Conservation (phyloP, 2,329 filamentous ascomycete species). For the Aureobasidium sp. region DNA sequence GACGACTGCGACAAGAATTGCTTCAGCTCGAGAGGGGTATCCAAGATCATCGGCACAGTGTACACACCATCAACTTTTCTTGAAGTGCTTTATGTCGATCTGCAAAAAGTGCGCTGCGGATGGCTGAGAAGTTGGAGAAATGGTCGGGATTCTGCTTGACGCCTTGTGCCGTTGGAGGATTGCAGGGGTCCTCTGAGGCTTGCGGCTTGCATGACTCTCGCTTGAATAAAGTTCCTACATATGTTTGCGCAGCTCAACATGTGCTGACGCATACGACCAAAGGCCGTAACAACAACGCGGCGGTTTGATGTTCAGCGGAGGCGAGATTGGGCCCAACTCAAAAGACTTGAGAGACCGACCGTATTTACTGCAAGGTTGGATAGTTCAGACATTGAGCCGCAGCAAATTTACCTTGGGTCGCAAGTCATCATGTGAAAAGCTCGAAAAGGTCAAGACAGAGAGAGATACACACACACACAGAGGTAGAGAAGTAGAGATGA, state of each 20-base stretch:
- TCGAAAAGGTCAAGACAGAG: neutral
- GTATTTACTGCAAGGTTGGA: too few species aligned
- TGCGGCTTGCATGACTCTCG: neutral
- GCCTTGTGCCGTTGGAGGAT: neutral
- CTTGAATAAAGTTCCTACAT: neutral
- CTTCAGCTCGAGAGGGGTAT: neutral
- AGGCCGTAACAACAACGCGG: too few species aligned
- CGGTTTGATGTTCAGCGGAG: too few species aligned
- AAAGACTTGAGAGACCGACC: too few species aligned
- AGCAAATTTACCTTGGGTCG: too few species aligned
- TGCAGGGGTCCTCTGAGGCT: neutral
- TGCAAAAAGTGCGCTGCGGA: neutral
- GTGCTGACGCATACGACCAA: neutral
- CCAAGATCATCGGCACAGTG: neutral
- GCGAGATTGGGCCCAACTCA: too few species aligned
- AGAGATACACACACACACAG: too few species aligned
- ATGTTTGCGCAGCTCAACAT: neutral
- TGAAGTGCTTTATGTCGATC: neutral
- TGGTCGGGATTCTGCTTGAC: neutral
- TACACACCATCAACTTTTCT: neutral
- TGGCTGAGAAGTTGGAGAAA: neutral
- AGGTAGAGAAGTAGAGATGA: neutral
- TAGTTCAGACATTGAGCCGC: too few species aligned
- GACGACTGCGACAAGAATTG: neutral
- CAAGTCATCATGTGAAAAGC: too few species aligned